A percentile compares a stretch with the other conserved stretches of the same genome.
Conservation (phyloP, 2,329 filamentous ascomycete genomes). For the Colletotrichum eremochloae region DNA sequence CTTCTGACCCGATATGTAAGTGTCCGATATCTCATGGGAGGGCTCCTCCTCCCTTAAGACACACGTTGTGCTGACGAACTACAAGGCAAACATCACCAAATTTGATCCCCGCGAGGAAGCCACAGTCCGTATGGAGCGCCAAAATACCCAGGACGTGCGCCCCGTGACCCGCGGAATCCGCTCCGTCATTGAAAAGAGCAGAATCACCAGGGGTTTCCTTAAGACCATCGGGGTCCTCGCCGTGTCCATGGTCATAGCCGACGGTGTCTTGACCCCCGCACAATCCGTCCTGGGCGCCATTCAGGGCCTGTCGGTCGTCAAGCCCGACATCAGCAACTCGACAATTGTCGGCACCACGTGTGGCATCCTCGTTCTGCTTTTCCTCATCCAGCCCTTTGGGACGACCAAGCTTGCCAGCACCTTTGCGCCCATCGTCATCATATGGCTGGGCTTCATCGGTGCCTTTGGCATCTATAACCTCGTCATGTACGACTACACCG, state of each 20-base stretch:
- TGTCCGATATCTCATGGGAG: not conserved
- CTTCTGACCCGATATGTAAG: conserved; percentile 71
- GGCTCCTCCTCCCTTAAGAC: not conserved
- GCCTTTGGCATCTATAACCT: conserved; percentile 75
- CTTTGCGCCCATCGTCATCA: conserved; percentile 76
- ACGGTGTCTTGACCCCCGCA: conserved; percentile 77
- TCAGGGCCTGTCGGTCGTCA: conserved; percentile 72
- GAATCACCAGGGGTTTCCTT: conserved; percentile 63
- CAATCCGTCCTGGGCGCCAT: conserved; percentile 79
- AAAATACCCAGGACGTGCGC: conserved; percentile 68
- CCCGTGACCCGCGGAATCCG: conserved; percentile 66
- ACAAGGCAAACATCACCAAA: conserved; percentile 69
- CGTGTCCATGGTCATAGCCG: conserved; percentile 75
- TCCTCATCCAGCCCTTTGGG: conserved; percentile 74
- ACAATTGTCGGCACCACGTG: conserved; percentile 75
- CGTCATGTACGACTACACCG: conserved; percentile 63
- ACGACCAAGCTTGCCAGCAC: conserved; percentile 69
- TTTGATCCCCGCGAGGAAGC: conserved; percentile 68
- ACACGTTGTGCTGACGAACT: conserved; percentile 1
- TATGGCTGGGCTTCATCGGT: conserved; percentile 76
- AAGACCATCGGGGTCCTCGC: conserved; percentile 75
- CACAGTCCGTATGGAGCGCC: conserved; percentile 71
- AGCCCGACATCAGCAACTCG: conserved; percentile 65
- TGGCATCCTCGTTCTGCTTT: conserved; percentile 73
- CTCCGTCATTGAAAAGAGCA: conserved; percentile 69